Base-by-base conservation (phyloP, 495 filamentous ascomycete species). In the Evansstolkia leycettana region DNA sequence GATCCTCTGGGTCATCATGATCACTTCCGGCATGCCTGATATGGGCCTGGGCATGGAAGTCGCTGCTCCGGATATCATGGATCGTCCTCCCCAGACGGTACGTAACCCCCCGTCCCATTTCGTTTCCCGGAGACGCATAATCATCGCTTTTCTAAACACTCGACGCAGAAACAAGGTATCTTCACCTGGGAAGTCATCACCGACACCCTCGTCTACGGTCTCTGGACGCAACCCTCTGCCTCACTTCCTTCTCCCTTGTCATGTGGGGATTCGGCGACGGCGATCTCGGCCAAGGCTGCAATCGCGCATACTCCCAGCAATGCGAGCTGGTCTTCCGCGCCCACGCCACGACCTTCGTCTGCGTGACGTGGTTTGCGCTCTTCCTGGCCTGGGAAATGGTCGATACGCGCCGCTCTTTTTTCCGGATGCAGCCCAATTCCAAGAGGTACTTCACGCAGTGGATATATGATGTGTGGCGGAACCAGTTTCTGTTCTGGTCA, bases 321-420 rank as follows among this genome's bases (percentile, higher is more conserved):
- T 80, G 76, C 47, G 64, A 73, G 26, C 56, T 65, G 3, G 72
- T 81, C 11, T 80, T 73, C 57, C 64, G 64, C 14, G 78, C 75
- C 7, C 69, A 76, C 8, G 75, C 77, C n/a, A 73, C 76, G 0
- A 72, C 67, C 0, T 81, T 75, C 40, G 72, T 70, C 0, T 73
- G 68, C 17, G 50, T 82, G 3, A 81, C 78, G 0, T 80, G 73
- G 72, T 73, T 78, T 38, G 67, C 72, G 4, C 61, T 80, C 14
- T 73, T 80, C 52, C 54, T 75, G 27, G 76, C 76, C 12, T 78
- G 75, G 75, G 72, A 80, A 49, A 75, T 78, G 62, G 62, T 78
- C 4, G 64, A 77, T 39, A 60, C 78, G 50, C 70, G 73, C 5
- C 67, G 72, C 15, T 71, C 66, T 3, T 72, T 82, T 50, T 82